Percentiles rank a stretch among this genome's conserved stretches.
Conservation (phyloP, 208 protist species). For the Endotrypanum monterogeii region DNA sequence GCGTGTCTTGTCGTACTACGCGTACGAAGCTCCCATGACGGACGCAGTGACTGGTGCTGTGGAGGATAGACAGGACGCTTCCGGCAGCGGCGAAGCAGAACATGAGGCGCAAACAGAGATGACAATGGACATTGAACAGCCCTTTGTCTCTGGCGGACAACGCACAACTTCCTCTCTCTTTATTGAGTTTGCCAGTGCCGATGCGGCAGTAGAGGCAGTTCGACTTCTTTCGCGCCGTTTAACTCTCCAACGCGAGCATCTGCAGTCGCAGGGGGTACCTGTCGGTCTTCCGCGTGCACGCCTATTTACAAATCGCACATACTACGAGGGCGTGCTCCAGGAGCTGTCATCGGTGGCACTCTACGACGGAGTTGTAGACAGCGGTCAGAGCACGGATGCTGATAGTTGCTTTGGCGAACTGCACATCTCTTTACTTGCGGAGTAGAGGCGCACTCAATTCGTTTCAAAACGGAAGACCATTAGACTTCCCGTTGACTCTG, state of each 20-base stretch:
- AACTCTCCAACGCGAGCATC: not conserved
- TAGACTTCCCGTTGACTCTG: not conserved
- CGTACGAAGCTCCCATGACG: slow-evolving; percentile 22
- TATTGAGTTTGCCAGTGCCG: slow-evolving; percentile 55
- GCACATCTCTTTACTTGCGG: slow-evolving; percentile 44
- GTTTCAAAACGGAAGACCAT: not conserved
- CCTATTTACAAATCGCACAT: slow-evolving; percentile 52
- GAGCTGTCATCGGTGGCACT: slow-evolving; percentile 13
- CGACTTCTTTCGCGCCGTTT: slow-evolving; percentile 45
- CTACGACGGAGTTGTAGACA: slow-evolving; percentile 9
- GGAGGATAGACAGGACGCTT: slow-evolving; percentile 2
- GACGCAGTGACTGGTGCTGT: not conserved
- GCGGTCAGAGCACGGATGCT: slow-evolving; percentile 7
- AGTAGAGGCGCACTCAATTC: slow-evolving; percentile 18
- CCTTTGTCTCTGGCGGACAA: not conserved
- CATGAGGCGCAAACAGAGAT: not conserved
- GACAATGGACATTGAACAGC: slow-evolving; percentile 2
- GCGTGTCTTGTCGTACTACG: slow-evolving; percentile 72
- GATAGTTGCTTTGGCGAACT: slow-evolving; percentile 39
- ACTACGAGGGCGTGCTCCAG: slow-evolving; percentile 52
- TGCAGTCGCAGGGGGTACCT: not conserved
- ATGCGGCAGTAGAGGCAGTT: slow-evolving; percentile 54
- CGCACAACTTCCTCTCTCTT: slow-evolving; percentile 38
- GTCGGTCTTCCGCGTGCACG: slow-evolving; percentile 21
- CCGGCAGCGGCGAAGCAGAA: not conserved